These are phyloP conservation scores for Schrenkiella parvula DNA, from an alignment of 345 rosid genomes.

Conservation along the genomic window DNA sequence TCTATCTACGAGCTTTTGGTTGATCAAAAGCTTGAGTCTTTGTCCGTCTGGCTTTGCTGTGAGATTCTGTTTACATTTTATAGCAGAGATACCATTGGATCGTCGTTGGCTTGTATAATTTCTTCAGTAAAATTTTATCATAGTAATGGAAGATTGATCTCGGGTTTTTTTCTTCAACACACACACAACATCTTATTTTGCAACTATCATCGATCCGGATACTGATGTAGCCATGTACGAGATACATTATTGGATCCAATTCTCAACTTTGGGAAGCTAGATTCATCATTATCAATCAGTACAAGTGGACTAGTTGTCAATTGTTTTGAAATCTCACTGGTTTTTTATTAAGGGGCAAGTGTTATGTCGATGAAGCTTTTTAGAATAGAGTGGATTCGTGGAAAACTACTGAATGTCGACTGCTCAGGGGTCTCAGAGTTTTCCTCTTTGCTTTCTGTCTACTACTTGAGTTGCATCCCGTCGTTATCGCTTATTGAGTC, in stretches of 20 bases:
- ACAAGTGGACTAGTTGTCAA: too few species aligned
- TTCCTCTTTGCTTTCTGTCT: not conserved
- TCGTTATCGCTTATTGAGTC: not conserved
- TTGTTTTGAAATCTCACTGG: too few species aligned
- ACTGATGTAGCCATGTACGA: too few species aligned
- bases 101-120: not conserved
- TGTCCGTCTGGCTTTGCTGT: not conserved
- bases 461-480: not conserved
- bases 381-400: not conserved
- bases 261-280: not conserved
- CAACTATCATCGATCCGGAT: too few species aligned
- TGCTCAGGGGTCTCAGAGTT: too few species aligned
- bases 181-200: too few species aligned
- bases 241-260: too few species aligned
- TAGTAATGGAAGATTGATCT: not conserved
- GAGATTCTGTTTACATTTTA: not conserved
- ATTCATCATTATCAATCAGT: not conserved
- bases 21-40: slow-evolving; percentile 2
- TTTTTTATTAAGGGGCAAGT: too few species aligned
- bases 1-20: not conserved
- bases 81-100: not conserved
- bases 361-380: not conserved
- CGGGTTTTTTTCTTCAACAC: too few species aligned
- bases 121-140: not conserved
- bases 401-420: not conserved